Conservation (phyloP, 805 yeast species). For the Teunomyces aglyptinius region DNA sequence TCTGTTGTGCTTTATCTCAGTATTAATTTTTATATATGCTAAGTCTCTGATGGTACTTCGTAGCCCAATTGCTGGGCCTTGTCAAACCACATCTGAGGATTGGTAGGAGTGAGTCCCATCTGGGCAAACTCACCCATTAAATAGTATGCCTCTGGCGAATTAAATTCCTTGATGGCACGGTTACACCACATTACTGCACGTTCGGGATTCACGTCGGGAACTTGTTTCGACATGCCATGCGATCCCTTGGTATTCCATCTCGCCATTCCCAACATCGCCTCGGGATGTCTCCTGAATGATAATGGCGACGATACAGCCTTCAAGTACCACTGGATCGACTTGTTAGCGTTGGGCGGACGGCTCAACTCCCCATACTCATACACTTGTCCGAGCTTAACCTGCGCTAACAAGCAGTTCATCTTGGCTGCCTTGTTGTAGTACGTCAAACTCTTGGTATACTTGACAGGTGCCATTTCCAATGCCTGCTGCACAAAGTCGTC, state of each 20-base stretch:
- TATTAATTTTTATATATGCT: conserved; percentile 1
- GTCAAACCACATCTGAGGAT: conserved; percentile 30
- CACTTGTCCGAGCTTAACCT: conserved; percentile 40
- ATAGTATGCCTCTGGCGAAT: conserved; percentile 37
- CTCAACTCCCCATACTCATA: conserved; percentile 45
- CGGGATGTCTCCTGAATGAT: conserved; percentile 40
- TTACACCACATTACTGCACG: conserved; percentile 44
- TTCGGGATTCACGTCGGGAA: conserved; percentile 36
- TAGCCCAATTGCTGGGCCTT: conserved; percentile 37
- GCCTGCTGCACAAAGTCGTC: conserved; percentile 35
- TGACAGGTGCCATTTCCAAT: conserved; percentile 40
- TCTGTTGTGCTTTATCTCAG: background rate
- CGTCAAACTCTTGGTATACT: conserved; percentile 39
- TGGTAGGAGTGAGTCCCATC: conserved; percentile 27
- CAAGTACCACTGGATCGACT: conserved; percentile 45
- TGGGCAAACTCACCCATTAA: conserved; percentile 41
- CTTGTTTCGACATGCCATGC: conserved; percentile 32
- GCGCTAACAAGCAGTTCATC: conserved; percentile 37
- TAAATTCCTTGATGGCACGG: conserved; percentile 39
- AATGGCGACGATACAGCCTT: conserved; percentile 41
- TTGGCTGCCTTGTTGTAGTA: conserved; percentile 44
- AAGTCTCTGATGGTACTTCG: conserved; percentile 23
- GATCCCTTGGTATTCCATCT: conserved; percentile 41
- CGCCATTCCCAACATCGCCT: conserved; percentile 44
- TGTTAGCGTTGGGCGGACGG: conserved; percentile 36